phyloP scores from a whole-genome alignment of 257 asterid genomes.

The Scutellaria barbata region DNA sequence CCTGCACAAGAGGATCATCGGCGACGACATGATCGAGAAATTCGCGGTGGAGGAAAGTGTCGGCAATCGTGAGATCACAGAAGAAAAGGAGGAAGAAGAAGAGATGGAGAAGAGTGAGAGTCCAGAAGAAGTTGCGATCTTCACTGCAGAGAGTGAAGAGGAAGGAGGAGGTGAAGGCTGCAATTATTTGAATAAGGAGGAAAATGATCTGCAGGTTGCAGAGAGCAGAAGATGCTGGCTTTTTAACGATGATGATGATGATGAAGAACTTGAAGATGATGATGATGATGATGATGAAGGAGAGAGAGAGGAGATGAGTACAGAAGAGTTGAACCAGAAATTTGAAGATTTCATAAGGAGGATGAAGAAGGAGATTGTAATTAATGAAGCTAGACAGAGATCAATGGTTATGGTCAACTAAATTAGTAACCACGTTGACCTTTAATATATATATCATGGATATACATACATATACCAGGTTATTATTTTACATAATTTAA shows the following conservation, averaged over 20 bases:
- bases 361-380: slow-evolving; percentile 52
- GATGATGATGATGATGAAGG: not conserved
- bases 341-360: slow-evolving; percentile 56
- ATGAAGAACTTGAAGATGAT: not conserved
- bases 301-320: slow-evolving; percentile 33
- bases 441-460: not conserved
- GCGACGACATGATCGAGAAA: slow-evolving; percentile 12
- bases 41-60: not conserved
- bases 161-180: not conserved
- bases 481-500: not conserved
- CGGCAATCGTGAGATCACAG: not conserved
- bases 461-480: not conserved
- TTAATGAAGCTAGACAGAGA: slow-evolving; percentile 35
- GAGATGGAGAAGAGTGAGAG: not conserved
- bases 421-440: not conserved
- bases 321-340: slow-evolving; percentile 49
- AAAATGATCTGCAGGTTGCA: not conserved
- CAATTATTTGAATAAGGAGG: slow-evolving; percentile 20
- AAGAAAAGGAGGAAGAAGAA: slow-evolving; percentile 9
- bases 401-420: slow-evolving; percentile 18
- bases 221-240: slow-evolving; percentile 28
- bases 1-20: slow-evolving; percentile 18
- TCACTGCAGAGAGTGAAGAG: slow-evolving; percentile 37
- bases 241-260: slow-evolving; percentile 26
- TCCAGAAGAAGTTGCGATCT: slow-evolving; percentile 29